These are phyloP conservation scores for Monilinia polystroma DNA, from an alignment of 2,329 filamentous ascomycete genomes.

Conservation along the genomic window DNA sequence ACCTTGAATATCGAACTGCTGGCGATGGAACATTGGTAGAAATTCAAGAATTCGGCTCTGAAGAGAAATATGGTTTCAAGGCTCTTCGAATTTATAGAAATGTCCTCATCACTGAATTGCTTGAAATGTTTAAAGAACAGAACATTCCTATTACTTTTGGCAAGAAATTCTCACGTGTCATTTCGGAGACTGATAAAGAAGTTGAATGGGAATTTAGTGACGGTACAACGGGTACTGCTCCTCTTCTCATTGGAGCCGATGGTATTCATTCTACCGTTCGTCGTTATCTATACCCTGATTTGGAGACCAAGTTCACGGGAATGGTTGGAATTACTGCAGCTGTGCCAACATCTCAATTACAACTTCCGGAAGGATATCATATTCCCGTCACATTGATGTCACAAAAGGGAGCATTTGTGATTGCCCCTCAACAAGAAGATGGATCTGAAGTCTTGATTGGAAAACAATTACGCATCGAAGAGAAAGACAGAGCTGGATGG, in stretches of 20 bases:
- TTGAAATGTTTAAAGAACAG: slow-evolving; percentile 43
- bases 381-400: slow-evolving; percentile 31
- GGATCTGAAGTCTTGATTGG: slow-evolving; percentile 52
- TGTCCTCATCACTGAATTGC: slow-evolving; percentile 51
- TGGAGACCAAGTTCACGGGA: slow-evolving; percentile 52
- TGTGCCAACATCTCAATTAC: slow-evolving; percentile 30
- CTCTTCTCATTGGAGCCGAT: slow-evolving; percentile 55
- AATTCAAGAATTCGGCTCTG: slow-evolving; percentile 50
- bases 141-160: slow-evolving; percentile 48
- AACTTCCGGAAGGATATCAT: slow-evolving; percentile 28
- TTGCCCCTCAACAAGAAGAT: slow-evolving; percentile 50
- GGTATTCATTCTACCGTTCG: slow-evolving; percentile 59
- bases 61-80: slow-evolving; percentile 51
- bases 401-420: slow-evolving; percentile 48
- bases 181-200: slow-evolving; percentile 42
- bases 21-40: slow-evolving; percentile 42
- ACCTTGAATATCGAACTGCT: slow-evolving; percentile 46
- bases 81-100: slow-evolving; percentile 55
- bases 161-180: slow-evolving; percentile 49
- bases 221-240: slow-evolving; percentile 44
- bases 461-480: slow-evolving; percentile 44
- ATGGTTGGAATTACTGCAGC: slow-evolving; percentile 44
- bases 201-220: slow-evolving; percentile 51
- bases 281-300: slow-evolving; percentile 49
- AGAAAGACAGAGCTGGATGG: slow-evolving; percentile 47